Evolutionary conservation across 208 protist species (phyloP).

Genomic region (Trypanosoma theileri): DNA sequence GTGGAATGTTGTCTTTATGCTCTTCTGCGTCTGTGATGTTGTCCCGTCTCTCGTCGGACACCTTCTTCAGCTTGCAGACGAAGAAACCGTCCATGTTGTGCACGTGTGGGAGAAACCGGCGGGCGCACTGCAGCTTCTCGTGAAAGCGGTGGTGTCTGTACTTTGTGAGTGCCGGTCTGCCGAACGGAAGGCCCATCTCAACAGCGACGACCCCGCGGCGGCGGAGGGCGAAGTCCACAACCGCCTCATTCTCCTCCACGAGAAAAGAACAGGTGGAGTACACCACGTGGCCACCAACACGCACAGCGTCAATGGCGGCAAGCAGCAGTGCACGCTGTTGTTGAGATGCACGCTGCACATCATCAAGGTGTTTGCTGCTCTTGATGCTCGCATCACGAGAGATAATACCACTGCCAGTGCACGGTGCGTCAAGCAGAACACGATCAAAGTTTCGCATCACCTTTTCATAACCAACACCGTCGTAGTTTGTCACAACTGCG

Average conservation of each 20-base stretch:
- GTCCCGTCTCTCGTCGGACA: conserved; percentile 40
- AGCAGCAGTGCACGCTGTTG: conserved; percentile 98
- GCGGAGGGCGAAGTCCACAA: conserved; percentile 97
- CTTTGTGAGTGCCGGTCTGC: conserved; percentile 89
- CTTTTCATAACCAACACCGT: conserved; percentile 90
- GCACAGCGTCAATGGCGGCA: conserved; percentile 96
- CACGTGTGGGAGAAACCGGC: conserved; percentile 97
- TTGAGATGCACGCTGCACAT: conserved; percentile 89
- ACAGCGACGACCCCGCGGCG: conserved; percentile 94
- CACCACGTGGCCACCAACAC: conserved; percentile 96
- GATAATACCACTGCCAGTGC: conserved; percentile 98
- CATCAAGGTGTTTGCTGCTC: conserved; percentile 87
- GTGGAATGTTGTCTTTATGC: not conserved
- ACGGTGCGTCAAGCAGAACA: conserved; percentile 98
- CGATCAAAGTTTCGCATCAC: conserved; percentile 91
- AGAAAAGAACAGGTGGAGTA: conserved; percentile 99
- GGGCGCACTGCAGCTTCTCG: conserved; percentile 59
- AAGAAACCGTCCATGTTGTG: conserved; percentile 99
- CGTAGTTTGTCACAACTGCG: conserved; percentile 94
- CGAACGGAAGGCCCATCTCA: conserved; percentile 94
- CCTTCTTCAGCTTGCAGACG: conserved; percentile 98
- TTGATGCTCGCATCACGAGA: conserved; percentile 97
- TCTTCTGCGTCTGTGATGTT: not conserved
- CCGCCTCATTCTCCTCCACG: conserved; percentile 98
- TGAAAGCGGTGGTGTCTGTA: conserved; percentile 86